Evolutionary conservation across 352 stramenopile species (phyloP).

Genomic region (Phytophthora uliginosa): DNA sequence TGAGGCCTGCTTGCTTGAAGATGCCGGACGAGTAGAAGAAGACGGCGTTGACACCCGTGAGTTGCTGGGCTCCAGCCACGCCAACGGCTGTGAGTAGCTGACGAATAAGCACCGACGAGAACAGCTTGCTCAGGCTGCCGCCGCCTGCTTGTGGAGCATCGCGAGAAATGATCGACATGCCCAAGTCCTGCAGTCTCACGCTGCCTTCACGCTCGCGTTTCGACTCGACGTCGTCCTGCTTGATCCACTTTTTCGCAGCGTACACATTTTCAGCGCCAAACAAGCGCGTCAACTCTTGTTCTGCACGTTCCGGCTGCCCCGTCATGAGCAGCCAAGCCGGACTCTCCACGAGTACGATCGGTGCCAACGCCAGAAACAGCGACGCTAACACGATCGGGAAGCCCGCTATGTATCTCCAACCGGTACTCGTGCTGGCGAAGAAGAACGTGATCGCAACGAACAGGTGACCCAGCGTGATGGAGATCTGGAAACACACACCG

Average conservation of each 20-base stretch:
- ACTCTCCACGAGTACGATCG: constrained; percentile 49
- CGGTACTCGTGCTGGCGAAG: constrained; percentile 49
- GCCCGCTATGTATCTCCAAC: constrained; percentile 64
- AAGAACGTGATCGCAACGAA: constrained; percentile 59
- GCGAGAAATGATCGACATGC: constrained; percentile 20
- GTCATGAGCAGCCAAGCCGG: constrained; percentile 51
- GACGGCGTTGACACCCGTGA: constrained; percentile 71
- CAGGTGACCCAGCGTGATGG: constrained; percentile 48
- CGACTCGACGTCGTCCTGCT: constrained; percentile 23
- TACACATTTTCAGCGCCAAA: constrained; percentile 42
- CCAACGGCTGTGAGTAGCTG: constrained; percentile 57
- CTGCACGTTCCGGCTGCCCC: constrained; percentile 21
- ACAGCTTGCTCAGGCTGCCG: constrained; percentile 11
- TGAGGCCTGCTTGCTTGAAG: constrained; percentile 63
- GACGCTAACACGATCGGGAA: constrained; percentile 41
- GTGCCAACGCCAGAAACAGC: constrained; percentile 39
- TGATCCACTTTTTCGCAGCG: constrained; percentile 33
- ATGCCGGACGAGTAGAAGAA: constrained; percentile 79
- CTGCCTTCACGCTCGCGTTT: constrained; percentile 20
- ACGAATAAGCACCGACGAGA: constrained; percentile 34
- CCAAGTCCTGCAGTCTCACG: constrained; percentile 25
- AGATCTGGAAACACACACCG: constrained; percentile 53
- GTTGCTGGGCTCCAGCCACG: constrained; percentile 54
- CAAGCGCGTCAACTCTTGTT: constrained; percentile 32
- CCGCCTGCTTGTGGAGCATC: constrained; percentile 32